Evolutionary conservation across 2,329 filamentous ascomycete species (phyloP), one percentile per base, ranked within the genome.

Genomic region (Shiraia bambusicola): DNA sequence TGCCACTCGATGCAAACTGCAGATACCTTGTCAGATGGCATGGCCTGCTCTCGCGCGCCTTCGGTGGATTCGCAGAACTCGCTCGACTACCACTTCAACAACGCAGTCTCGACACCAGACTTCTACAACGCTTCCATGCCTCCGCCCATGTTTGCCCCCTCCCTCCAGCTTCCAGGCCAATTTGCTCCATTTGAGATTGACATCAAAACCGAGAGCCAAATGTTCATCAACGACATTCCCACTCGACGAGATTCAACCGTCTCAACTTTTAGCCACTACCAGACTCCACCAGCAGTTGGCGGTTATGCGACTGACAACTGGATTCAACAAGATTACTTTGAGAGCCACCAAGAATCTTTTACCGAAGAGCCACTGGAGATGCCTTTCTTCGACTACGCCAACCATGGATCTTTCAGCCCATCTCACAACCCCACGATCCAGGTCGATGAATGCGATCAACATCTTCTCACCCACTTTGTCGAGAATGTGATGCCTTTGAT

Each of bases 181-280:
- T 86, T 80, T 50, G 81, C 86, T 14, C 89, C 91, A 0, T 96
- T 94, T 66, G 92, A 96, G 70, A 84, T 96, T 47, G 92, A 96
- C 67, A 87, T 97, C 74, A 95, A 92, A 78, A 96, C 91, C 1
- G 92, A 96, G 73, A 81, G 88, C 52, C 89, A 96, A 58, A 90
- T 94, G 76, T 95, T 88, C 69, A 84, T 96, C 69, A 89, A 96
- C 61, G 88, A 96, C 65, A 80, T 95, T 41, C 89, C 88, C 4
- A 87, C 90, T 11, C 77, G 92, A 46, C 79, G 83, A 54, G 91
- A 96, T 70, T 95, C 90, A 10, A 88, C 88, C 24, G 84, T 90
- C 27, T 94, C 91, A 0, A 95, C 90, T 16, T 96, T 95, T 71
- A 95, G 85, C 78, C 91, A 88, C n/a, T 93, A 84, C 67, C 85